Evolutionary conservation across 2,329 filamentous ascomycete genomes (phyloP).

Genomic region (Tolypocladium tropicale): DNA sequence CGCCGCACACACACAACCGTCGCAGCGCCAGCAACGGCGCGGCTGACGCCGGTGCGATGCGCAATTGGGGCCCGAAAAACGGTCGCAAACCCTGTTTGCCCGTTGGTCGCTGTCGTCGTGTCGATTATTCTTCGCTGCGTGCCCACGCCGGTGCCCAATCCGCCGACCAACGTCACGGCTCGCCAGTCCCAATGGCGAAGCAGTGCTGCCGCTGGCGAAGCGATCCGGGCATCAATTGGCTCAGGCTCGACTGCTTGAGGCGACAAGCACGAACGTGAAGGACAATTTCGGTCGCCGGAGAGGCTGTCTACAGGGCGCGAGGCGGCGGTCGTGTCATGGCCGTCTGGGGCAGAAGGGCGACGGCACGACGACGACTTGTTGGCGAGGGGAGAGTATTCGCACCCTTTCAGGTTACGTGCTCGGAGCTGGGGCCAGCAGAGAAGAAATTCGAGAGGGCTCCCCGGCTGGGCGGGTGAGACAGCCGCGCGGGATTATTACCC

Average conservation of each 20-base stretch:
- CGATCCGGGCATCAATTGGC: neutral
- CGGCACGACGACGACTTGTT: neutral
- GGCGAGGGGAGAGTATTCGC: neutral
- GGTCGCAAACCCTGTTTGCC: neutral
- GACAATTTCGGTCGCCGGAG: neutral
- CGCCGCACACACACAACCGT: neutral
- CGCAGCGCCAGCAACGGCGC: neutral
- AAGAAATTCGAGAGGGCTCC: neutral
- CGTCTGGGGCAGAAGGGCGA: neutral
- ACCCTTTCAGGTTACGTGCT: too few species aligned
- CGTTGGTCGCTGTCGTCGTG: neutral
- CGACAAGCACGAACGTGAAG: neutral
- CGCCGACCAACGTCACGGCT: neutral
- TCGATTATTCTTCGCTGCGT: neutral
- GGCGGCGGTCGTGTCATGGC: neutral
- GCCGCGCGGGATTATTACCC: neutral
- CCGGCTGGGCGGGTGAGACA: neutral
- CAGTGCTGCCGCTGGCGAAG: neutral
- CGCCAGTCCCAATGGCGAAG: neutral
- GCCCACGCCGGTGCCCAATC: neutral
- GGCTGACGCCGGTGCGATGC: neutral
- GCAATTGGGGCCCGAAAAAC: neutral
- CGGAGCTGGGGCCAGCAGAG: neutral
- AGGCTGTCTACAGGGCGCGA: neutral
- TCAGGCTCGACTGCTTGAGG: neutral